Conservation (phyloP, 2,329 filamentous ascomycete species). For the Penicillium corylophilum region DNA sequence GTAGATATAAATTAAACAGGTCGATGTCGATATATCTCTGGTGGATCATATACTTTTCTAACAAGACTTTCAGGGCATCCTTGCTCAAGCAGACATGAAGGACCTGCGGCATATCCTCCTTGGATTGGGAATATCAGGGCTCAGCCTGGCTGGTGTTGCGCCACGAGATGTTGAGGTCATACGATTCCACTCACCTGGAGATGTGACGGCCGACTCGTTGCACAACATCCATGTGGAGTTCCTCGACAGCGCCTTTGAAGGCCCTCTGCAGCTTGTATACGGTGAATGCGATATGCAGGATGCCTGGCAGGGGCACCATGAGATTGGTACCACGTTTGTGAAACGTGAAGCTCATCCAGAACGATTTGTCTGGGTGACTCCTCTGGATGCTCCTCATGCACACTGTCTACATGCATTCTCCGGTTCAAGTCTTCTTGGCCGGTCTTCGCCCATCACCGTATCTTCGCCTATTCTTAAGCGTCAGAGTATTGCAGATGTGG, state of each 20-base stretch:
- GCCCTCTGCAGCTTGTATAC: constrained; percentile 47
- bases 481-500: constrained; percentile 32
- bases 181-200: constrained; percentile 33
- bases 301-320: constrained; percentile 43
- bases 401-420: constrained; percentile 40
- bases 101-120: constrained; percentile 4
- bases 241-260: constrained; percentile 41
- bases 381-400: constrained; percentile 27
- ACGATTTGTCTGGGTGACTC: constrained; percentile 45
- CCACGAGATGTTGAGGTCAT: constrained; percentile 7
- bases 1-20: background rate
- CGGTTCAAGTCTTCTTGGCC: constrained; percentile 18
- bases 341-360: constrained; percentile 40
- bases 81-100: constrained; percentile 3
- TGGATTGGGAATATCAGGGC: constrained; percentile 4
- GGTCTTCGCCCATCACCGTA: constrained; percentile 23
- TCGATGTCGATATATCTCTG: background rate
- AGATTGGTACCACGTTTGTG: constrained; percentile 44
- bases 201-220: constrained; percentile 41
- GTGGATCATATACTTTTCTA: background rate
- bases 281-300: constrained; percentile 44
- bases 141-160: constrained; percentile 2
- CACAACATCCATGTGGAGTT: constrained; percentile 53
- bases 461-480: constrained; percentile 18
- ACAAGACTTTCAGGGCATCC: background rate